Conservation (phyloP, 2,329 filamentous ascomycete genomes). For the Myriosclerotinia duriaeana region DNA sequence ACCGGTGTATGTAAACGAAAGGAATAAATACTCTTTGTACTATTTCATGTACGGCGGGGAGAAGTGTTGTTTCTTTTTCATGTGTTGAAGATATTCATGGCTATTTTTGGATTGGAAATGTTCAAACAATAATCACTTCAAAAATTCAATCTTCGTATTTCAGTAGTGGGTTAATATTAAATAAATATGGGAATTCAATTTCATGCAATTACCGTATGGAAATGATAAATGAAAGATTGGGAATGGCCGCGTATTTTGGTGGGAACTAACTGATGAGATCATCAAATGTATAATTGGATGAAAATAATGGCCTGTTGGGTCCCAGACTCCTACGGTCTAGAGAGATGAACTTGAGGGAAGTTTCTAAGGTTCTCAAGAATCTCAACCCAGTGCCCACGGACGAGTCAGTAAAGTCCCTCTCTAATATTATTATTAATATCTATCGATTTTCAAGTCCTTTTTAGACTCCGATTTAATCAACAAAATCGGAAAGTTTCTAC, state of each 20-base stretch:
- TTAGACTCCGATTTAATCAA: no score
- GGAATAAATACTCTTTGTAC: not conserved
- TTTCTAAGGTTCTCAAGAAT: not conserved
- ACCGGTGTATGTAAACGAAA: conserved; percentile 10
- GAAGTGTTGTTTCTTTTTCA: not conserved
- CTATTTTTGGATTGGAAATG: not conserved
- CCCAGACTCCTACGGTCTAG: not conserved
- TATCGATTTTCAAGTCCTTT: no score
- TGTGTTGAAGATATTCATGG: not conserved
- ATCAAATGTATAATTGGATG: not conserved
- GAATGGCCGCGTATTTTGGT: not conserved
- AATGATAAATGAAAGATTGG: not conserved
- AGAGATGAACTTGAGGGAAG: not conserved
- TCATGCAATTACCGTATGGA: conserved; percentile 1
- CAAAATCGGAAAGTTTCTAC: not conserved
- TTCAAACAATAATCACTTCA: not conserved
- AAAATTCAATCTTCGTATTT: not conserved
- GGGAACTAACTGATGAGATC: conserved; percentile 1
- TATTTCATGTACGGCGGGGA: not conserved
- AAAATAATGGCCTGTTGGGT: not conserved
- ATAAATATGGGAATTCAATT: conserved; percentile 16
- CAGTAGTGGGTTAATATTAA: conserved; percentile 8
- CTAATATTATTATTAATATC: no score
- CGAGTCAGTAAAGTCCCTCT: no score
- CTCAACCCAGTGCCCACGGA: no score